Percentiles rank a stretch among this genome's conserved stretches.
Conservation (phyloP, 1,284 basidiomycete genomes). For the Puccinia polysora region DNA sequence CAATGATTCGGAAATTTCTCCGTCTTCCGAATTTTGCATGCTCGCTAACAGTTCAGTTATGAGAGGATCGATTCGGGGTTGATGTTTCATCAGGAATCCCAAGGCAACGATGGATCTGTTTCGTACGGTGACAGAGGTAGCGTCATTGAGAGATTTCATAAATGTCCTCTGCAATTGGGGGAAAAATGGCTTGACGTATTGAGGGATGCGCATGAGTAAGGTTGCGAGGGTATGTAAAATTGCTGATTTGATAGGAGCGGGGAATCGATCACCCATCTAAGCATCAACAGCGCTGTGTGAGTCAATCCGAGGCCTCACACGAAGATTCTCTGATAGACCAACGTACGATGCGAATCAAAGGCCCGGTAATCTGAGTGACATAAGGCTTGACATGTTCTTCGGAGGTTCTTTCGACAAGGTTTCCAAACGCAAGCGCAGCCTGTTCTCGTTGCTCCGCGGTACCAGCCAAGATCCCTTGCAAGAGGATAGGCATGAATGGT, state of each 20-base stretch:
- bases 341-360: slow-evolving; percentile 62
- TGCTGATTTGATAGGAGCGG: slow-evolving; percentile 82
- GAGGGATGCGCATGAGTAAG: slow-evolving; percentile 73
- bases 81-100: slow-evolving; percentile 85
- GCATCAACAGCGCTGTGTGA: background rate
- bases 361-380: slow-evolving; percentile 92
- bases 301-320: background rate
- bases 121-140: slow-evolving; percentile 72
- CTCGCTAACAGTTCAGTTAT: slow-evolving; percentile 23
- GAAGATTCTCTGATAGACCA: background rate
- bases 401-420: slow-evolving; percentile 84
- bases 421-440: slow-evolving; percentile 88
- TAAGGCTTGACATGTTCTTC: slow-evolving; percentile 89
- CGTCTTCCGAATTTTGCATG: slow-evolving; percentile 20
- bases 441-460: slow-evolving; percentile 66
- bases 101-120: slow-evolving; percentile 76
- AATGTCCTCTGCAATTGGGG: slow-evolving; percentile 95
- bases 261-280: slow-evolving; percentile 58
- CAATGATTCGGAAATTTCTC: slow-evolving; percentile 26
- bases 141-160: slow-evolving; percentile 84
- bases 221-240: slow-evolving; percentile 75
- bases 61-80: slow-evolving; percentile 68
- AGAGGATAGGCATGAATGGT: slow-evolving; percentile 61
- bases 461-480: slow-evolving; percentile 47
- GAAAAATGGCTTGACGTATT: slow-evolving; percentile 94